Evolutionary conservation across 306 rosid species (phyloP).

Genomic region (Gleditsia sinensis): DNA sequence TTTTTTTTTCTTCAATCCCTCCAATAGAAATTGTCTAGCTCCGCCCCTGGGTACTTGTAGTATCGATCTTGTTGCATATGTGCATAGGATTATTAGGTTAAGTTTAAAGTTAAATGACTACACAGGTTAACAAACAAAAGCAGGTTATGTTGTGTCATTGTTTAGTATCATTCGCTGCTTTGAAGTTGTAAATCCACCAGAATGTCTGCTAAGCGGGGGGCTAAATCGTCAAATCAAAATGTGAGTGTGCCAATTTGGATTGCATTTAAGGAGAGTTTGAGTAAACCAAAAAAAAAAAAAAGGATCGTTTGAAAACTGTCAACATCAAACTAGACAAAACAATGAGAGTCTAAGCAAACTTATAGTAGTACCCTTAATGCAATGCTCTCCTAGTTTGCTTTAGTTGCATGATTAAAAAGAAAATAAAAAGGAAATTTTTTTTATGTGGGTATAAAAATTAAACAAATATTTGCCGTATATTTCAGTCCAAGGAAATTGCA

Average conservation of each 20-base stretch:
- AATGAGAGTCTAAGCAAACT: not conserved
- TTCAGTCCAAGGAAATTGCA: constrained; percentile 33
- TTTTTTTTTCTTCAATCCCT: too few relatives aligned
- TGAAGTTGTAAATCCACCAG: not conserved
- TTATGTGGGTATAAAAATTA: constrained; percentile 4
- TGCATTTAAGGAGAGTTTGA: constrained; percentile 26
- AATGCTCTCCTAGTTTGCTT: not conserved
- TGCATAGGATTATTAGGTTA: not conserved
- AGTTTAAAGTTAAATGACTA: not conserved
- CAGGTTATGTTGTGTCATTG: not conserved
- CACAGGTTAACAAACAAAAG: not conserved
- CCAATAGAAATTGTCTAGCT: too few relatives aligned
- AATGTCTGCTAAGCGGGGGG: not conserved
- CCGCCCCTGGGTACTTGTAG: too few relatives aligned
- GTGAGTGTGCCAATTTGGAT: constrained; percentile 33
- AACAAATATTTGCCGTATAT: not conserved
- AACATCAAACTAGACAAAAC: constrained; percentile 32
- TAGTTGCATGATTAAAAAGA: not conserved
- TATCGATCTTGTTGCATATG: not conserved
- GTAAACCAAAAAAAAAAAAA: too few relatives aligned
- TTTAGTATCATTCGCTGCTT: not conserved
- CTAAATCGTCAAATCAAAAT: not conserved
- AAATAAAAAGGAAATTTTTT: not conserved
- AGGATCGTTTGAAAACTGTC: constrained; percentile 36
- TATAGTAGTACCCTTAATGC: too few relatives aligned